Evolutionary conservation across 352 stramenopile genomes (phyloP).

Genomic region (Achlya hypogyna): DNA sequence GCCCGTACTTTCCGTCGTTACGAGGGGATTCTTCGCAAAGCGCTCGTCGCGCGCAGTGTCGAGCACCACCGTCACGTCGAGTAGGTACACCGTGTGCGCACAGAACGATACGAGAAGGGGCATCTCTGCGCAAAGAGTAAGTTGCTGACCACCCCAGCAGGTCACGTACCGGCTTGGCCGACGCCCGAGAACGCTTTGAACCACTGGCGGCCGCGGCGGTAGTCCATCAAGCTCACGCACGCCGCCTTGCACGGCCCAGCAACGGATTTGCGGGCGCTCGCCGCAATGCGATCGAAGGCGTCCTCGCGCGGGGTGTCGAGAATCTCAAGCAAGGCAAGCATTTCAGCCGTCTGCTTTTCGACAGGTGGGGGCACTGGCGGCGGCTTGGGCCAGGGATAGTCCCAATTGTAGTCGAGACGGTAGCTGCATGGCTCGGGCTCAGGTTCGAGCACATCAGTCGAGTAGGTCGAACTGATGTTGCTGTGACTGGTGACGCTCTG

Average conservation of each 20-base stretch:
- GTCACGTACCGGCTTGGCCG: slow-evolving; percentile 41
- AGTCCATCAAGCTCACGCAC: slow-evolving; percentile 78
- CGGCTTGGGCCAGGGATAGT: slow-evolving; percentile 64
- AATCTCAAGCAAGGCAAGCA: slow-evolving; percentile 41
- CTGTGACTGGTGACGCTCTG: slow-evolving; percentile 1
- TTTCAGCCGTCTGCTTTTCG: slow-evolving; percentile 42
- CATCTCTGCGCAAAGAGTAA: slow-evolving; percentile 31
- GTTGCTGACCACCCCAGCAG: neutral
- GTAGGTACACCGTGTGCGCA: slow-evolving; percentile 77
- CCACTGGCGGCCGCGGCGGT: slow-evolving; percentile 78
- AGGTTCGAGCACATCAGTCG: slow-evolving; percentile 30
- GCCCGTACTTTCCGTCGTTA: slow-evolving; percentile 57
- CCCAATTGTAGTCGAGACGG: slow-evolving; percentile 78
- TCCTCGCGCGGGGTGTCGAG: slow-evolving; percentile 55
- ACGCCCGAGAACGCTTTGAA: slow-evolving; percentile 79
- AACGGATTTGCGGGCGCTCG: slow-evolving; percentile 73
- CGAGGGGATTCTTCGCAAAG: slow-evolving; percentile 53
- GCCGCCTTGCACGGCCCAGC: slow-evolving; percentile 75
- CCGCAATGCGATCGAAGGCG: slow-evolving; percentile 75
- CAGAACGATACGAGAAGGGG: slow-evolving; percentile 77
- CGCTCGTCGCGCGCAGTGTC: slow-evolving; percentile 75
- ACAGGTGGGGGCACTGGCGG: slow-evolving; percentile 43
- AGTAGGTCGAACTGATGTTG: neutral
- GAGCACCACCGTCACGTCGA: slow-evolving; percentile 82
- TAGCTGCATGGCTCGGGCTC: slow-evolving; percentile 36